A percentile compares a stretch with the other conserved stretches of the same genome.
These are phyloP conservation scores for Linderniella brevidens DNA, from an alignment of 257 asterid genomes.

Conservation along the genomic window DNA sequence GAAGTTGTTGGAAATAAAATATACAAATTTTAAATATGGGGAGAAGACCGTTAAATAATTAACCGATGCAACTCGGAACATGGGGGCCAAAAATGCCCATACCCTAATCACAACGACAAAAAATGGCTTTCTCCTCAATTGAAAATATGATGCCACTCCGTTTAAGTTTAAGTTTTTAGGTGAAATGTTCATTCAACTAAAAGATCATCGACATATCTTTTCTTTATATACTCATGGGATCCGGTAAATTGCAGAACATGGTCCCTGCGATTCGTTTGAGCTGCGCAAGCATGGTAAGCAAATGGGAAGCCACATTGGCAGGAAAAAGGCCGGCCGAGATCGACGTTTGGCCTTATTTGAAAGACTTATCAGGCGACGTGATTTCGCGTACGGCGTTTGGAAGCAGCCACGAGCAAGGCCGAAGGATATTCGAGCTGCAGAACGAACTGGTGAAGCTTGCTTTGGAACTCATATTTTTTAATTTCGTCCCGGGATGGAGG, in stretches of 20 bases:
- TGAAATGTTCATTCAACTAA: not conserved
- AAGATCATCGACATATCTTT: not conserved
- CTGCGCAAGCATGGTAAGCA: conserved; percentile 14
- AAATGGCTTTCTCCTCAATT: too few relatives aligned
- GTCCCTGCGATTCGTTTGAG: conserved; percentile 10
- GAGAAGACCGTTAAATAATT: too few relatives aligned
- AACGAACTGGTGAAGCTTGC: conserved; percentile 23
- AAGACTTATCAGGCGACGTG: conserved; percentile 24
- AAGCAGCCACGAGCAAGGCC: conserved; percentile 27
- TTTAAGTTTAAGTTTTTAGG: not conserved
- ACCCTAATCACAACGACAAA: too few relatives aligned
- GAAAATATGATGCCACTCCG: too few relatives aligned
- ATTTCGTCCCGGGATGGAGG: conserved; percentile 50
- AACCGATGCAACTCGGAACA: too few relatives aligned
- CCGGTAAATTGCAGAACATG: conserved; percentile 7
- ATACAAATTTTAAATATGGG: too few relatives aligned
- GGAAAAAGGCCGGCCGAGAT: conserved; percentile 11
- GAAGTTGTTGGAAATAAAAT: too few relatives aligned
- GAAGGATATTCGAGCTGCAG: conserved; percentile 28
- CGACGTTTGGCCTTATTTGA: conserved; percentile 31
- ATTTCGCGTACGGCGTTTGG: conserved; percentile 34
- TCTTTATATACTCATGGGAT: not conserved
- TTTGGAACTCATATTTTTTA: conserved; percentile 14
- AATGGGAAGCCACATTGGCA: conserved; percentile 13
- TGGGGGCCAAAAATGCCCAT: too few relatives aligned